A percentile compares a stretch with the other conserved stretches of the same genome.
Evolutionary conservation across 202 grass and related monocot species (phyloP).

Genomic region (Schoenoplectus triqueter): DNA sequence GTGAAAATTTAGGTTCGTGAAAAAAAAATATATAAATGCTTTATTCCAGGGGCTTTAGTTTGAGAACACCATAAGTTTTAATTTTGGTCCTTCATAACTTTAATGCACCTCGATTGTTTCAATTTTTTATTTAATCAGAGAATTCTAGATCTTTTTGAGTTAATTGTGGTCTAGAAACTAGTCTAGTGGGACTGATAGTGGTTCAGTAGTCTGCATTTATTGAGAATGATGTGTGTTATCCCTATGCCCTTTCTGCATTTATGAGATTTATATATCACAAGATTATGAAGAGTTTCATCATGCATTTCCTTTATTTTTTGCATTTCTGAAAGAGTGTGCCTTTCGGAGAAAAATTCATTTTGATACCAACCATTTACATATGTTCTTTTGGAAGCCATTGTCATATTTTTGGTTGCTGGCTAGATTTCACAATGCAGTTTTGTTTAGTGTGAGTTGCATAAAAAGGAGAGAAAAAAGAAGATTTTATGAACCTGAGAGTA

Average conservation of each 20-base stretch:
- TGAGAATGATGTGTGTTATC: constrained; percentile 27
- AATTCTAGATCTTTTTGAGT: constrained; percentile 36
- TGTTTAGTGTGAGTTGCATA: neutral
- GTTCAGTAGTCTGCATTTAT: constrained; percentile 23
- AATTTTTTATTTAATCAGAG: neutral
- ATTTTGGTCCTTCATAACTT: neutral
- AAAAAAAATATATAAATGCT: neutral
- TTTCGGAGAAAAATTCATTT: constrained; percentile 9
- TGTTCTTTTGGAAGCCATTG: neutral
- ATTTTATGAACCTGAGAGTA: neutral
- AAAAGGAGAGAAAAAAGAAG: neutral
- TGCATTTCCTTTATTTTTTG: neutral
- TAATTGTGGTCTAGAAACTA: constrained; percentile 26
- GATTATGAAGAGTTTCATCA: constrained; percentile 21
- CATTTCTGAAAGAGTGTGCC: neutral
- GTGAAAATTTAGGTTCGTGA: neutral
- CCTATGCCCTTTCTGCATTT: constrained; percentile 26
- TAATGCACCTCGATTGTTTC: constrained; percentile 18
- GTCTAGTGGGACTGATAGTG: constrained; percentile 18
- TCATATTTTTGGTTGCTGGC: neutral
- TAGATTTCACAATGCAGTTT: constrained; percentile 15
- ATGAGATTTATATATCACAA: constrained; percentile 29
- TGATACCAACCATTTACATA: neutral
- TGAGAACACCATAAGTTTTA: constrained; percentile 27
- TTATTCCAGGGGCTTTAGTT: constrained; percentile 21